Evolutionary conservation across 176 grass and related monocot genomes (phyloP), one percentile per base, ranked within the genome.

Genomic region (Guadua angustifolia): DNA sequence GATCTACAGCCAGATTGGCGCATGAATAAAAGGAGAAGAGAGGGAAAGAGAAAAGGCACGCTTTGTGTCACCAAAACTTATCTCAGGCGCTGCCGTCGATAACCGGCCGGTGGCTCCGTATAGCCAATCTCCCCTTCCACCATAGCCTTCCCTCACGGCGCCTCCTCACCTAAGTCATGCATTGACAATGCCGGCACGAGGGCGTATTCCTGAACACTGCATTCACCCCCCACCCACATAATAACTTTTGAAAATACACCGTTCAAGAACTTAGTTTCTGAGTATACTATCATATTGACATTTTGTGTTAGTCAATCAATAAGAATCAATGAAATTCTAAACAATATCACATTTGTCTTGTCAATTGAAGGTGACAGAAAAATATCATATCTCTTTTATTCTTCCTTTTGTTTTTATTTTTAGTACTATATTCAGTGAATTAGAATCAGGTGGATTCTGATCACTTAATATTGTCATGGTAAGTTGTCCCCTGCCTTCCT

Each of bases 331-430:
- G 78, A 4, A 75, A 4, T 66, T 52, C 18, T 66, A 86, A 90
- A 72, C 36, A 82, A 67, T 80, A 57, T 13, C 26, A 0, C 12
- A 42, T 83, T 59, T 52, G 36, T 69, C 5, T 78, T 83, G 84
- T 83, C 79, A 79, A 86, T 16, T 79, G 74, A 79, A 86, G 52
- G 50, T 73, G 88, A 79, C 49, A 78, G n/a, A 67, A 72, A 86
- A 86, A 66, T 36, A 59, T 53, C 32, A 47, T 18, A 68, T 1
- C 4, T 67, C 59, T 35, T 46, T n/a, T 43, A 35, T 47, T 24
- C 25, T 69, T 49, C 17, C 5, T 82, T 87, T 25, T 46, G 9
- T 43, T 26, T 78, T 21, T 65, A 16, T 5, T 73, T 50, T 17
- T 25, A 66, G 35, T 74, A 74, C 58, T 84, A 50, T 42, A 88